These are phyloP conservation scores for Fraxinus sp. DNA, from an alignment of 305 asterid genomes.

Conservation along the genomic window DNA sequence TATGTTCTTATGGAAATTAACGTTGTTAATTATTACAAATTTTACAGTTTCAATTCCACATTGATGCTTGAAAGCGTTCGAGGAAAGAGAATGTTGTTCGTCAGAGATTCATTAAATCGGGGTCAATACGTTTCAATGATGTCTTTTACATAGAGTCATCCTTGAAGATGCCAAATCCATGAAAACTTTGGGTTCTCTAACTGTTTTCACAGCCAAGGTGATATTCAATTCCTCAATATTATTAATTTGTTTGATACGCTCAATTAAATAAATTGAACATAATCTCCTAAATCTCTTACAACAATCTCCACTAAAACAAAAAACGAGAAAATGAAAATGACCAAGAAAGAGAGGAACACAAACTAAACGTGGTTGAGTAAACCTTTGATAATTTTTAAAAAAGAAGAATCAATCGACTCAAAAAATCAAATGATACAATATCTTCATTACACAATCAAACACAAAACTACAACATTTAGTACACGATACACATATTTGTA, in stretches of 20 bases:
- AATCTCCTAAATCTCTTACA: background rate
- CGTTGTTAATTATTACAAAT: background rate
- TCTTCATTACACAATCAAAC: background rate
- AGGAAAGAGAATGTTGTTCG: constrained; percentile 35
- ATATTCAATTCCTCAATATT: background rate
- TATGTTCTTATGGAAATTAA: background rate
- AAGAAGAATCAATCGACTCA: background rate
- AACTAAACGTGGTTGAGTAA: background rate
- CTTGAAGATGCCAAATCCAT: constrained; percentile 33
- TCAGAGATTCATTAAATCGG: constrained; percentile 39
- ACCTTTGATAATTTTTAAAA: background rate
- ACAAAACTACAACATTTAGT: background rate
- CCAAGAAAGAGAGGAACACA: background rate
- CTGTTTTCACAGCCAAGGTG: constrained; percentile 35
- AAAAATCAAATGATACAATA: background rate
- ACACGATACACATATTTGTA: background rate
- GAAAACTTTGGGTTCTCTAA: constrained; percentile 23
- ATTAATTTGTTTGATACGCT: background rate
- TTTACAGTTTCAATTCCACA: constrained; percentile 30
- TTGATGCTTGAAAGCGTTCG: constrained; percentile 30
- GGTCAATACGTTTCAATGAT: constrained; percentile 32
- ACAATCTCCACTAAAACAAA: background rate
- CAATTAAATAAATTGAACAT: background rate
- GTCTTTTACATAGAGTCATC: constrained; percentile 30
- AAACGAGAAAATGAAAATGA: background rate